Evolutionary conservation across 2,329 filamentous ascomycete genomes (phyloP).

Genomic region (Botrytis medusae): DNA sequence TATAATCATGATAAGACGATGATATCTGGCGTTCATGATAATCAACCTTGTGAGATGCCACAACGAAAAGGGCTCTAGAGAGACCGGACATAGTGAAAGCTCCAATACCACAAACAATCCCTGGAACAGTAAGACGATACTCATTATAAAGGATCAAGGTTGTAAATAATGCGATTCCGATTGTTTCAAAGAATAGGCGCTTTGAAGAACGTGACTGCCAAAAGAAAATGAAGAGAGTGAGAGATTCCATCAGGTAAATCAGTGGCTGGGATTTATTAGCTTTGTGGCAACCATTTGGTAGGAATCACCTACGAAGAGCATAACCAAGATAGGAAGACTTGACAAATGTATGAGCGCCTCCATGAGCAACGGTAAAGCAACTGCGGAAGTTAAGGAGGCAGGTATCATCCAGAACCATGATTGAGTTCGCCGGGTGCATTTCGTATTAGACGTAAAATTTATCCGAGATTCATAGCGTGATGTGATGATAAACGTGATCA

Average conservation of each 20-base stretch:
- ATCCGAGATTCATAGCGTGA: background rate
- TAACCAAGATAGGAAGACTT: constrained; percentile 34
- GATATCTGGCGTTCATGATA: background rate
- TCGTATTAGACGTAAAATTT: background rate
- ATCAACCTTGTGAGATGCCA: background rate
- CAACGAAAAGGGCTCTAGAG: constrained; percentile 28
- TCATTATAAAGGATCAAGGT: constrained; percentile 32
- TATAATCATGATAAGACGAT: constrained; percentile 26
- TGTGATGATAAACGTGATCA: background rate
- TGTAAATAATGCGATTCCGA: constrained; percentile 24
- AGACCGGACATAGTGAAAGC: constrained; percentile 30
- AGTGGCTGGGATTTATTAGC: constrained; percentile 30
- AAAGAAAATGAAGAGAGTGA: constrained; percentile 24
- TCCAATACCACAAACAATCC: constrained; percentile 29
- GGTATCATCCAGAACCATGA: constrained; percentile 29
- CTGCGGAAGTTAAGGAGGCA: constrained; percentile 29
- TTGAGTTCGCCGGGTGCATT: background rate
- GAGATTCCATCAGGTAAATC: constrained; percentile 29
- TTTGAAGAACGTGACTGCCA: background rate
- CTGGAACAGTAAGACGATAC: constrained; percentile 36
- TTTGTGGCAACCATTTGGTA: background rate
- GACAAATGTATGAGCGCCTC: constrained; percentile 35
- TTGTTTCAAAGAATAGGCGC: constrained; percentile 25
- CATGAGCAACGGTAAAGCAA: constrained; percentile 32
- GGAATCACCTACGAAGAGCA: constrained; percentile 35